Base-by-base conservation (phyloP, 2,329 filamentous ascomycete genomes). In the Cyphellophora europaea region DNA sequence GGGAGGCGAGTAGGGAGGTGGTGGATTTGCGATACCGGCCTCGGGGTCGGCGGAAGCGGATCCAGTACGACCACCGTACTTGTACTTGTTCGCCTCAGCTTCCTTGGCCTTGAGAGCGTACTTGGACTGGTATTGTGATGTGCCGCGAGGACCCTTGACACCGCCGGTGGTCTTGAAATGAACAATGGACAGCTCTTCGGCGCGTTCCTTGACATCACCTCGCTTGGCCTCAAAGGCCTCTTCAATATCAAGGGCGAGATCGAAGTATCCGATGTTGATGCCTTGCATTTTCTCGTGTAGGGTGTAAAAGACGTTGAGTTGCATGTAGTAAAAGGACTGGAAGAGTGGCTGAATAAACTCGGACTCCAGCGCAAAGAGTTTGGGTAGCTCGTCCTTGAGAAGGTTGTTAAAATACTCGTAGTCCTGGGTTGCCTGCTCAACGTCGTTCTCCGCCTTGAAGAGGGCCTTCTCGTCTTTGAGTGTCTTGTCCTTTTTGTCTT, bases 291-390 rank as follows among this genome's bases (percentile, higher is more conserved):
- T 86, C 62, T 96, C 89, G 58, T 98, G 91, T 35, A 98, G 71
- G 1, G 91, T 98, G 63, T 98, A 98, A 61, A 96, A 98, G 47
- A 98, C 85, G 61, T 98, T 98, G 47, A 98, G 75, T 62, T 98
- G 91, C 91, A 98, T 98, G 69, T 96, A 98, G 65, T 98, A 98
- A 66, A 98, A 98, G 6, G 85, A 93, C 59, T 96, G 91, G 71
- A 98, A 98, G 5, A 98, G 75, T 3, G 91, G 91, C 49, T 85
- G 80, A 59, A 98, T 98, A 58, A 98, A 96, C 59, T 96, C 82
- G 45, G 80, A 76, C 60, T 98, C 91, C 12, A 98, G 75, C 5
- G 67, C 60, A 61, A 98, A 98, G 8, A 98, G 74, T 59, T 87
- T 86, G 17, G 91, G 91, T 44, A 98, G 68, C 63, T 98, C 91